Base-by-base conservation (phyloP, 2,329 filamentous ascomycete species). In the Mycosphaerelloides madeirae region DNA sequence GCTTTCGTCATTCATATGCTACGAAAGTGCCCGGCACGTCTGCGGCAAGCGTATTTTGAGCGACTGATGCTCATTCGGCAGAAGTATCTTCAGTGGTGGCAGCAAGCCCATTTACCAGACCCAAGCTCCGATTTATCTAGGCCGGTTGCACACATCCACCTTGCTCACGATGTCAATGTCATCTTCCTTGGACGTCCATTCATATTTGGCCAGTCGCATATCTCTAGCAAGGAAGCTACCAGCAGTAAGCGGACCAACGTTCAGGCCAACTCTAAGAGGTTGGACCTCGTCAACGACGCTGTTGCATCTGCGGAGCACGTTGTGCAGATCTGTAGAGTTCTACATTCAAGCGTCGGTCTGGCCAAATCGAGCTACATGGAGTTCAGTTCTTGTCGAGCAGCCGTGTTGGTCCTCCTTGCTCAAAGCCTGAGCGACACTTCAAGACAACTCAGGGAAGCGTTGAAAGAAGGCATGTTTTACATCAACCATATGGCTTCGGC, bases 341-440 rank as follows among this genome's bases (percentile, higher is more conserved):
- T 67, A 6, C 58, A 52, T 11, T 49, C 54, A 15, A 51, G 53
- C 1, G 38, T 54, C 2, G 63, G 64, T 1, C 52, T 67, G 0
- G 61, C 64, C 1, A 52, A 62, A 39, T 57, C 63, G 1, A 65
- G 61, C 1, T 67, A 66, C 32, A 58, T 61, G 16, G 65, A 67
- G 29, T 67, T 62, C 46, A 66, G 61, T 41, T 61, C 62, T 2
- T 67, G 65, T 38, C 57, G 65, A 11, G 64, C 63, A 3, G 56
- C 65, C 2, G 44, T 66, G 6, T 47, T 67, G 2, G 65, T 64
- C 0, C 43, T 67, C 8, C 60, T 67, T n/a, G 64, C 64, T 12
- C 54, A 63, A 31, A 58, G 61, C 1, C 56, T 66, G 3, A 60
- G 44, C 50, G 42, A 37, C 41, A 51, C 28, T 18, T 60, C 61